Evolutionary conservation across 306 rosid genomes (phyloP).

Genomic region (Hippophae tibetana): DNA sequence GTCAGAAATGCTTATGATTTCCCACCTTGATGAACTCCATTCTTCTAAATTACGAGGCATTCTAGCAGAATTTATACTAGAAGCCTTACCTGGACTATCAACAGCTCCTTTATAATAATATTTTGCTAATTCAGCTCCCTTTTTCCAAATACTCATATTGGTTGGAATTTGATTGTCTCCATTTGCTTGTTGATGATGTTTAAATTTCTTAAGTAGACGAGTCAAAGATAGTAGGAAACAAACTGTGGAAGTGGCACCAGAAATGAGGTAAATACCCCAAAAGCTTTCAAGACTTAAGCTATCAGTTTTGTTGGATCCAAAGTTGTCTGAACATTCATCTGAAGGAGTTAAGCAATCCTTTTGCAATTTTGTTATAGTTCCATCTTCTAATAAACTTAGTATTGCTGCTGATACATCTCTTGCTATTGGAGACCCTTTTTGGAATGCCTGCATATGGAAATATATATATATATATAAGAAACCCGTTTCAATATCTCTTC

Average conservation of each 20-base stretch:
- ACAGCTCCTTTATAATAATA: conserved; percentile 1
- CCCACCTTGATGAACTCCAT: conserved; percentile 21
- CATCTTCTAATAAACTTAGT: conserved; percentile 33
- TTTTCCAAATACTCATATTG: conserved; percentile 7
- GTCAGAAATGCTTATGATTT: conserved; percentile 15
- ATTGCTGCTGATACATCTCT: conserved; percentile 53
- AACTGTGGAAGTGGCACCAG: conserved; percentile 40
- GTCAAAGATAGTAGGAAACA: conserved; percentile 31
- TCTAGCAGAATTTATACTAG: conserved; percentile 2
- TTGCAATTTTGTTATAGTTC: conserved; percentile 29
- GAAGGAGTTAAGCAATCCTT: conserved; percentile 27
- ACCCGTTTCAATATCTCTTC: too few species aligned
- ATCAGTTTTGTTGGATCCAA: conserved; percentile 8
- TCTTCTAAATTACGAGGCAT: not conserved
- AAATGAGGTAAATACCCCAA: conserved; percentile 44
- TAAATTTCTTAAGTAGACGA: conserved; percentile 9
- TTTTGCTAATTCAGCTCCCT: conserved; percentile 1
- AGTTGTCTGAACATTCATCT: conserved; percentile 13
- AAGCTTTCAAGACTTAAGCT: conserved; percentile 41
- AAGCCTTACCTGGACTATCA: conserved; percentile 15
- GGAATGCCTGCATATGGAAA: conserved; percentile 38
- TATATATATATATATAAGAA: too few species aligned
- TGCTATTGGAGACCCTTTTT: conserved; percentile 59
- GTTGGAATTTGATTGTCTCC: conserved; percentile 4
- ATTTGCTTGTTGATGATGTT: conserved; percentile 8